Base-by-base conservation (phyloP, 2,329 filamentous ascomycete genomes). In the Claviceps africana region DNA sequence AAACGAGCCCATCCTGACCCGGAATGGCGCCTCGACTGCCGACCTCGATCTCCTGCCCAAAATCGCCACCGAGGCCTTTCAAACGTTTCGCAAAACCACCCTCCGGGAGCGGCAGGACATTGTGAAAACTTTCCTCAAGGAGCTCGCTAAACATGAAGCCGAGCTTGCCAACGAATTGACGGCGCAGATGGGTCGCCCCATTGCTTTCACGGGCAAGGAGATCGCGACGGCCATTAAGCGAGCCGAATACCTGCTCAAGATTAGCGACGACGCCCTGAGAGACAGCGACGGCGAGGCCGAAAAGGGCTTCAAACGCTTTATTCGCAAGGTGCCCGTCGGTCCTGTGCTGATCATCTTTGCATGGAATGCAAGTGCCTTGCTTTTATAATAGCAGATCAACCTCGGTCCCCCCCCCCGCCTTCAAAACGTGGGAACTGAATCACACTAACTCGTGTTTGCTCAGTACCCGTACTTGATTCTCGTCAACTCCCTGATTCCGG, bases 381-480 rank as follows among this genome's bases (percentile, higher is more conserved):
- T n/a, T n/a, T 46, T 22, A 37, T 40, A 35, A 44, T 40, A 31
- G 19, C 4, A 6, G 19, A 43, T 43, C 10, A 11, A 13, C 21
- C 44, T 33, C 8, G 17, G 4, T 45, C 21, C 19, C 5, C 13
- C 31, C 30, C 8, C 19, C 19, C 44, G 31, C 31, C 10, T 11
- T 21, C 35, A 51, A 48, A 44, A 22, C 17, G 10, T 42, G 17
- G 25, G 31, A 53, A 8, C 48, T 25, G 22, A 10, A 25, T 44
- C 50, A 33, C 47, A 46, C 47, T 44, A 31, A 52, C 30, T 15
- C 42, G 35, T 59, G 49, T 48, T 13, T n/a, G 13, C 39, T 21
- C 52, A 95, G 88, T 97, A 97, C 64, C 91, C 91, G 25, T 97
- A 96, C 67, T 75, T 97, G 48, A 95, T 90, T 58, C 80, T 96